Base-by-base conservation (phyloP, 257 asterid species). In the Nicotiana tomentosiformis region DNA sequence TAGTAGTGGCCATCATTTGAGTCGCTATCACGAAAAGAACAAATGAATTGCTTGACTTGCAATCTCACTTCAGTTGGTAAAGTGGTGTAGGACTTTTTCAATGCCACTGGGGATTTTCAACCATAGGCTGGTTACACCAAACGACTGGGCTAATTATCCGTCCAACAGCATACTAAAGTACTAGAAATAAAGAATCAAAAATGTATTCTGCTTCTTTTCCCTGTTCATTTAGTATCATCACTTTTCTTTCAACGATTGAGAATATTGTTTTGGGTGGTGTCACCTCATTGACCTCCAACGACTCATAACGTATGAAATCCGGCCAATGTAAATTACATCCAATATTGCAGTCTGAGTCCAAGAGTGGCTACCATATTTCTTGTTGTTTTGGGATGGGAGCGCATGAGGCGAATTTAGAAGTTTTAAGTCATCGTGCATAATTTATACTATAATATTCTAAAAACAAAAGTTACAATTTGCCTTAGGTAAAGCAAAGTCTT, bases 1-100 rank as follows among this genome's bases (percentile, higher is more conserved):
- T 26, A 60, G 69, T 12, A 37, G 39, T 15, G 33, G 76, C 43
- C 43, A 62, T 80, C 62, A 37, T 64, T 62, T 62, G 83, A 61
- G 77, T 80, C 77, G 10, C 83, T 65, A 81, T 81, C 77, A 81
- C 46, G 77, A 29, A 81, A 66, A 65, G 83, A 64, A 65, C 29
- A 80, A 62, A 65, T 51, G 39, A 76, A 65, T 65, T 49, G 72
- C 53, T 33, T 65, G 32, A 46, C 83, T 80, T 62, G 83, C 17
- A 79, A 79, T 79, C 20, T 29, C 46, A 61, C 35, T 35, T 58
- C 61, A 62, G 49, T 76, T 76, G 23, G 6, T 15, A 53, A 11
- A 53, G 58, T 53, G 64, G 62, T 51, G 64, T 76, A 49, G 80
- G 74, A 62, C 62, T 78, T 12, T 37, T 30, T 33, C 33, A 56